Evolutionary conservation across 2,329 filamentous ascomycete genomes (phyloP), one percentile per base, ranked within the genome.

Genomic region (Pseudofabraea citricarpa): DNA sequence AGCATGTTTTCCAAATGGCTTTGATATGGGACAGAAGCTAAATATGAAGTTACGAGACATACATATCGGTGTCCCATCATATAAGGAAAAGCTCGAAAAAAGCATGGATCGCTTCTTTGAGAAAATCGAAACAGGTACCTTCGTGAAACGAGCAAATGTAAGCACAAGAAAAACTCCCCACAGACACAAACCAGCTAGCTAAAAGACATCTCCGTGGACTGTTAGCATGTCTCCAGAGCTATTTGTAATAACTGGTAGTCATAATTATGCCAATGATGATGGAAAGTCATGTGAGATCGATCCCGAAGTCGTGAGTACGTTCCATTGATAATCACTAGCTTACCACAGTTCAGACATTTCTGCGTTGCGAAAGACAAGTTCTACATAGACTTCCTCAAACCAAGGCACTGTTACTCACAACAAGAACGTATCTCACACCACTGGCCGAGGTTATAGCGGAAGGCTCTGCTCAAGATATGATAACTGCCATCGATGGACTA

Each of bases 51-150:
- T 83, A 1, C 63, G 70, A 0, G 66, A 69, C 20, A 83, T 84
- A 50, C 80, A 84, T 54, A 58, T 37, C 0, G 78, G 79, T 0
- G 77, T 83, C 0, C 79, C 79, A 0, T 68, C 71, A 5, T 83
- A 83, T 55, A 62, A 56, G 26, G 59, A 67, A 36, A 82, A 79
- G 54, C 52, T 84, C 0, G 74, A 75, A 52, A 70, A 64, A 39
- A 73, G 68, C 39, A 83, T 83, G 79, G 79, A 84, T 55, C 64
- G 74, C 1, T 83, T 77, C 61, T 83, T 83, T 56, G 68, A 72
- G 1, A 58, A 60, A 10, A 39, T 83, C 0, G 70, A 74, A 9
- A 64, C 70, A 1, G 79, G 78, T 1, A 72, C 67, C 47, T 67
- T 74, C 12, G 75, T 83, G 1, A 71, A 71, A 56, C 62, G 81